These are phyloP conservation scores for Microsporum ferrugineum DNA, from an alignment of 2,329 filamentous ascomycete genomes.

Conservation along the genomic window DNA sequence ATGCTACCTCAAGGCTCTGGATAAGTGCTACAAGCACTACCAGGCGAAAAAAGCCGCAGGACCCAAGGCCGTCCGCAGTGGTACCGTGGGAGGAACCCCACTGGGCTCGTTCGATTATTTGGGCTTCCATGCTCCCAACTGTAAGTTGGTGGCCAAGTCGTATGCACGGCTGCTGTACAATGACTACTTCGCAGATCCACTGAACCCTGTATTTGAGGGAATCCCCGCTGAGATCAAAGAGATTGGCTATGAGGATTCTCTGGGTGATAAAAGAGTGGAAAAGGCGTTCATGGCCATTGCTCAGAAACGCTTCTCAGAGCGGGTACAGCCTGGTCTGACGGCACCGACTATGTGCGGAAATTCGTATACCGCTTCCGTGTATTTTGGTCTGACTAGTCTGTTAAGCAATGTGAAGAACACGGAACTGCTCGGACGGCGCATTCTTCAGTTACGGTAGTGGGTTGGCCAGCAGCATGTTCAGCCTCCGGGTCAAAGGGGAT, in stretches of 20 bases:
- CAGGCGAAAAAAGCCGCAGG: constrained; percentile 56
- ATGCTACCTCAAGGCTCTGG: constrained; percentile 65
- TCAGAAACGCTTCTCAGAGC: constrained; percentile 50
- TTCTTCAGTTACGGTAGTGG: constrained; percentile 77
- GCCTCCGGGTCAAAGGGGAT: constrained; percentile 53
- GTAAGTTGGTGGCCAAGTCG: constrained; percentile 78
- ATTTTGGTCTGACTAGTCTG: constrained; percentile 47
- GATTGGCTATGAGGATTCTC: background rate
- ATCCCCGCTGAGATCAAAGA: constrained; percentile 47
- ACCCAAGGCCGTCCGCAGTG: constrained; percentile 14
- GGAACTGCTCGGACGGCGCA: constrained; percentile 56
- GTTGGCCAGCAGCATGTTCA: constrained; percentile 63
- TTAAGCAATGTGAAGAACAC: constrained; percentile 53
- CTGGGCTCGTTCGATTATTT: constrained; percentile 77
- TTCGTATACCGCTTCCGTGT: constrained; percentile 53
- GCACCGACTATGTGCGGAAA: constrained; percentile 64
- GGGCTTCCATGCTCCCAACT: constrained; percentile 72
- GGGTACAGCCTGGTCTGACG: constrained; percentile 60
- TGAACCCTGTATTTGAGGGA: constrained; percentile 56
- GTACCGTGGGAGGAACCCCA: constrained; percentile 44
- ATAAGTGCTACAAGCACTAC: constrained; percentile 70
- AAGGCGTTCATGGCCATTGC: background rate
- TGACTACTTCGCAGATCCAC: constrained; percentile 63
- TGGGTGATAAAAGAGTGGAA: background rate
- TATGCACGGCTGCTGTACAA: constrained; percentile 77